Base-by-base conservation (phyloP, 305 asterid genomes). In the Andrographis paniculata region DNA sequence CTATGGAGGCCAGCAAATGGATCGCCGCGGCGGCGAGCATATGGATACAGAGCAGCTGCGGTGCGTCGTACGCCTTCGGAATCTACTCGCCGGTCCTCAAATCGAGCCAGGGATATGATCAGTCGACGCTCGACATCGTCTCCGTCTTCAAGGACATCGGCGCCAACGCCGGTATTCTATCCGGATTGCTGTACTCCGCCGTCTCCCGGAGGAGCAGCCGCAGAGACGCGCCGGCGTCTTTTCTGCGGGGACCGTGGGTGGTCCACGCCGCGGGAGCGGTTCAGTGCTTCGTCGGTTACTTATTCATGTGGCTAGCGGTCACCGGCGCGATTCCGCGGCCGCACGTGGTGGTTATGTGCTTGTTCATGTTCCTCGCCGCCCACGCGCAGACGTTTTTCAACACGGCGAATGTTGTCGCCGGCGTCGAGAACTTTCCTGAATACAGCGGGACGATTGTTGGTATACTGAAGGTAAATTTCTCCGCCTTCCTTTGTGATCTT, bases 71-170 rank as follows among this genome's bases (percentile, higher is more conserved):
- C 78, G 82, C 95, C 50, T 86, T 86, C 67, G 94, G 92, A 1
- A 82, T 82, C 59, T 82, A 86, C 69, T 82, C 95, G 0, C 78
- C 95, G 14, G 31, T 75, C 58, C 81, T 87, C 39, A 87, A 87
- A 63, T 65, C 95, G n/a, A 69, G 45, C 43, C 95, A 84, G 48
- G 51, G 56, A 45, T 87, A 84, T 60, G 73, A 71, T 53, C 97
- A 87, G 52, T 80, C 94, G 0, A 87, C 94, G 41, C 96, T 87
- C 67, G 87, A 87, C 73, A 63, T 76, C 5, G 58, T 87, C 16
- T 84, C 94, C 30, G 84, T 84, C 58, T 78, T 84, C 80, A 81
- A 84, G 60, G 97, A 87, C 75, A 67, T 84, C 53, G 95, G 95
- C 22, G 92, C 92, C 55, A 87, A 84, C 82, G 78, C 82, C 73